Percentiles rank a stretch among this genome's conserved stretches.
Conservation (phyloP, 345 rosid species). For the Nasturtium officinale region DNA sequence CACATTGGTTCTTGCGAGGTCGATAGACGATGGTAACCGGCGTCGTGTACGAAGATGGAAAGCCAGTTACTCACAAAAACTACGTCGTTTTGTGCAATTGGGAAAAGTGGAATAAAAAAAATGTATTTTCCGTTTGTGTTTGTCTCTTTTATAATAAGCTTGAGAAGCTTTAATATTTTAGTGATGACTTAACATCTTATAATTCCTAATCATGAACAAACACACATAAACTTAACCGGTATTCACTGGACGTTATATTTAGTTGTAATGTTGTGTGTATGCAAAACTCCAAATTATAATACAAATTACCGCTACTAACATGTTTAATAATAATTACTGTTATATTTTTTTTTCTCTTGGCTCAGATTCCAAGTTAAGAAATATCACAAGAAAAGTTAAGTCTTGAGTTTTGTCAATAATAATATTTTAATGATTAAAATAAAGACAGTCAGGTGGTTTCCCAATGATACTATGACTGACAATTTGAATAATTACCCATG, state of each 20-base stretch:
- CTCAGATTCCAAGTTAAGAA: constrained; percentile 13
- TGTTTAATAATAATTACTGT: constrained; percentile 22
- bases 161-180: constrained; percentile 3
- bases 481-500: too few relatives aligned
- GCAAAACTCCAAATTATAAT: constrained; percentile 36
- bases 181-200: not conserved
- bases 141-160: constrained; percentile 13
- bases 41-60: constrained; percentile 29
- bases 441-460: constrained; percentile 35
- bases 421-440: constrained; percentile 28
- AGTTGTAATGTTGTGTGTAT: not conserved
- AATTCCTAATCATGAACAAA: constrained; percentile 13
- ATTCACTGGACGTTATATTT: constrained; percentile 26
- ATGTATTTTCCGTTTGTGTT: not conserved
- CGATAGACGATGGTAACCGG: constrained; percentile 25
- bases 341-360: constrained; percentile 16
- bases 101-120: not conserved
- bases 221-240: constrained; percentile 17
- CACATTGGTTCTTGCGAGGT: constrained; percentile 13
- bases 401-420: not conserved
- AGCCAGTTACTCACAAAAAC: constrained; percentile 27
- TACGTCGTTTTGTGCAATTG: constrained; percentile 23
- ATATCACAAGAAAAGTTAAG: not conserved
- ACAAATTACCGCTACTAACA: constrained; percentile 33
- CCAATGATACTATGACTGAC: not conserved